Conservation (phyloP, 108 stramenopile genomes). For the Asterionellopsis glacialis region DNA sequence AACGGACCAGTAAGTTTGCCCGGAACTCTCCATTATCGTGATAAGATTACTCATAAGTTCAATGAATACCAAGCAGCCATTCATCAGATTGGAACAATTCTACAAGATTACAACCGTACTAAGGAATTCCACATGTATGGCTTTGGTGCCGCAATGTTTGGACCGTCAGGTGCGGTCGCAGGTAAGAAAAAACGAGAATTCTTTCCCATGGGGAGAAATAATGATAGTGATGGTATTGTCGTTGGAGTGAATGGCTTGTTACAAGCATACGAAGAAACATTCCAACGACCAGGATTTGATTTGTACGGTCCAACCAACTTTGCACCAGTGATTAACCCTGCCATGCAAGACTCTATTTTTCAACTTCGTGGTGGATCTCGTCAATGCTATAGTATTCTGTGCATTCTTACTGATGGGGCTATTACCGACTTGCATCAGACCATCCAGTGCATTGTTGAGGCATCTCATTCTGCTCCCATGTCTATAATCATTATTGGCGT, state of each 20-base stretch:
- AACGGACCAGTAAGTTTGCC: conserved; percentile 51
- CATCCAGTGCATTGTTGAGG: conserved; percentile 36
- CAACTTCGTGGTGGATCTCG: conserved; percentile 13
- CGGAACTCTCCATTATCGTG: conserved; percentile 47
- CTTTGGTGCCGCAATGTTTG: conserved; percentile 81
- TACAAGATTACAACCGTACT: conserved; percentile 53
- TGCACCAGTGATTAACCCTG: conserved; percentile 43
- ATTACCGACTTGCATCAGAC: conserved; percentile 76
- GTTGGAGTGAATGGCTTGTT: conserved; percentile 60
- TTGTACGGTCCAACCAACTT: conserved; percentile 68
- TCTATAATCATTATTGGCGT: conserved; percentile 81
- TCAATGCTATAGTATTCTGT: conserved; percentile 51
- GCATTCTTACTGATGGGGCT: conserved; percentile 85
- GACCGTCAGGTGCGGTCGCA: conserved; percentile 22
- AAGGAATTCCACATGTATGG: conserved; percentile 79
- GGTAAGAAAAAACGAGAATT: conserved; percentile 15
- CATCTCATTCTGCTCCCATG: conserved; percentile 60
- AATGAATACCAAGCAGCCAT: conserved; percentile 84
- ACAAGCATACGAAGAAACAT: conserved; percentile 52
- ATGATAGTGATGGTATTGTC: conserved; percentile 15
- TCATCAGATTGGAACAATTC: conserved; percentile 52
- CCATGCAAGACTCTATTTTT: conserved; percentile 26
- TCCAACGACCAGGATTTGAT: conserved; percentile 43
- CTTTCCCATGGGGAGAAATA: conserved; percentile 26
- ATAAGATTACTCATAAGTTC: conserved; percentile 18